Base-by-base conservation (phyloP, 1,139 yeast species). In the Pichia inconspicua region DNA sequence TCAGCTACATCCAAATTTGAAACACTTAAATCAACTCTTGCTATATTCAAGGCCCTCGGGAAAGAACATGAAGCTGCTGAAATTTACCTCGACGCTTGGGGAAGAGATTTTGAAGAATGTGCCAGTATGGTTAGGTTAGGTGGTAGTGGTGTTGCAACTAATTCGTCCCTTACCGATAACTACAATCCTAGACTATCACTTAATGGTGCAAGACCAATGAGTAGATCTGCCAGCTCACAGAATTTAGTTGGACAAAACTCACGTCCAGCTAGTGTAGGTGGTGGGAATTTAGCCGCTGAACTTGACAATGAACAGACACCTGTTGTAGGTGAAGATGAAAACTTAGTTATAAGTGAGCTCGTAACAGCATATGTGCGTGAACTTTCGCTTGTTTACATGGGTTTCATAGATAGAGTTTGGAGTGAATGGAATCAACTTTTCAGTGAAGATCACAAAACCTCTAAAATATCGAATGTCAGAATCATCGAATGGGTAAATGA, bases 321-420 rank as follows among this genome's bases (percentile, higher is more conserved):
- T 15, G 22, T 6, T 11, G 25, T 35, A 10, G 22, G 11, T 35
- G 38, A 14, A 8, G 41, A 12, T 14, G 47, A 44, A 28, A 28
- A 32, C 15, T 35, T 37, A 15, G 44, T 49, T 4, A 48, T 52
- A 10, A 52, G 51, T 6, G 50, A 53, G 35, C 39, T 53, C 5
- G 47, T 53, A 7, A 43, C 49, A 4, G 46, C 56, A 7, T 53
- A 53, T 44, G 48, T 52, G 2, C 47, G 53, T 42, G 56, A 53
- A 43, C 30, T 53, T 2, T 51, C 53, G 12, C 41, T 53, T 12
- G 51, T 53, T 22, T 51, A 53, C 37, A 48, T 52, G 47, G 55
- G 56, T 2, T 50, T 46, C 25, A 42, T 51, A 9, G 40, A 44
- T 2, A 48, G 47, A 19, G 47, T 47, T 7, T 53, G 56, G 53